Evolutionary conservation across 257 asterid genomes (phyloP).

Genomic region (Ilex aquifolium): DNA sequence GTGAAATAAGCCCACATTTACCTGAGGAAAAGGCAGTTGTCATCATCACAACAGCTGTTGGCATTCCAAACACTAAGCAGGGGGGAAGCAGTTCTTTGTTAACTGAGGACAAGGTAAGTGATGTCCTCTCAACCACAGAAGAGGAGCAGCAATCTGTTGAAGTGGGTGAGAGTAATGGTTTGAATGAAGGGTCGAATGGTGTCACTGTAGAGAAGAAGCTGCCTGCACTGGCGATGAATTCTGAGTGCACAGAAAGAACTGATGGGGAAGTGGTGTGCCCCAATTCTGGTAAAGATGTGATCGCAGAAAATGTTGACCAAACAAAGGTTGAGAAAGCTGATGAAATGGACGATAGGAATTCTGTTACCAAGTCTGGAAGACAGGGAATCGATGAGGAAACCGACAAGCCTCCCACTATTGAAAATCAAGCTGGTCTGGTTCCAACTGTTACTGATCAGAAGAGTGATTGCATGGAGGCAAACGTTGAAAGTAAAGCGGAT

Average conservation of each 20-base stretch:
- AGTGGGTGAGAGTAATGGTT: conserved; percentile 16
- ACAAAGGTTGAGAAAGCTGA: conserved; percentile 10
- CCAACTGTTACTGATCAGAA: conserved; percentile 2
- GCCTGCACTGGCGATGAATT: conserved; percentile 2
- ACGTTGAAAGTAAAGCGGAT: conserved; percentile 5
- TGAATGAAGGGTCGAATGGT: conserved; percentile 12
- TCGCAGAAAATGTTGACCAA: conserved; percentile 11
- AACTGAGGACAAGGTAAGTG: conserved; percentile 8
- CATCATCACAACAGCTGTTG: conserved; percentile 12
- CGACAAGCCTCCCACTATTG: conserved; percentile 5
- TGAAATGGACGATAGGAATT: conserved; percentile 11
- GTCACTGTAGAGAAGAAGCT: conserved; percentile 13
- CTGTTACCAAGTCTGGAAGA: conserved; percentile 7
- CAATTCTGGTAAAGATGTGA: conserved; percentile 7
- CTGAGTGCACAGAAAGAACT: conserved; percentile 21
- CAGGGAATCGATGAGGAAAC: not conserved
- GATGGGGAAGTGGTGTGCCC: conserved; percentile 17
- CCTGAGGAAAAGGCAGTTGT: conserved; percentile 16
- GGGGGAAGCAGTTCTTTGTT: conserved; percentile 4
- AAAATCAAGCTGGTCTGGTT: conserved; percentile 9
- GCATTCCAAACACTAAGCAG: conserved; percentile 7
- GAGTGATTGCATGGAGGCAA: conserved; percentile 8
- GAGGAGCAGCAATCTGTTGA: conserved; percentile 13
- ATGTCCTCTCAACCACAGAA: conserved; percentile 8
- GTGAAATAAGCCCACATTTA: conserved; percentile 17